Base-by-base conservation (phyloP, 306 rosid species). In the Heteromeles arbutifolia region DNA sequence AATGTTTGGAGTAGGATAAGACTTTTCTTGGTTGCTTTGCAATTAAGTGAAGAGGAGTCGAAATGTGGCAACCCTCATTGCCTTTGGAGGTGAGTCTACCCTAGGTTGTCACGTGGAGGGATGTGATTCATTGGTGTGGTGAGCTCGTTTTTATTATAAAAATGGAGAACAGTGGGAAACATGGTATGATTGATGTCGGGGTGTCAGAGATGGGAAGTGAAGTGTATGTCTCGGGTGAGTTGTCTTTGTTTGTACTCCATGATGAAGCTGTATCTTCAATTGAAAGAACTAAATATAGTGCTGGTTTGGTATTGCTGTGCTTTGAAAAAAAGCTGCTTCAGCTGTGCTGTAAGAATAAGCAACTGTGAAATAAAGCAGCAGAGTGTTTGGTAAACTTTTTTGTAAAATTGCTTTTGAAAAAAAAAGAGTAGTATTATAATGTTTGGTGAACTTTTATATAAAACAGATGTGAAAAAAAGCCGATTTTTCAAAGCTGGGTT, bases 181-280 rank as follows among this genome's bases (percentile, higher is more conserved):
- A n/a, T 6, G 29, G 29, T 57, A 57, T 57, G 29, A 22, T 57
- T 57, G 29, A 57, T 57, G 17, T 57, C 6, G 63, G 50, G 10
- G 72, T 54, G 67, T 29, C 31, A 12, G 77, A n/a, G 2, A 59
- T 39, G 43, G 43, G 43, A 39, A 39, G 43, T 39, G 43, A 39
- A 8, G 72, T 82, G 65, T 6, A 10, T 73, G 79, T 75, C 54
- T 83, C 78, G 78, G 83, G 52, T 64, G 84, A 83, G 77, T 56
- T 86, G 85, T 79, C 79, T 34, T 31, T 14, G 43, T 74, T 76
- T 54, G 41, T 9, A 1, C 11, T 39, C 43, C 43, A 3, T 34
- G 37, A 1, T 6, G 8, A 34, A 34, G 37, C 37, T 32, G 0
- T 0, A 34, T 34, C 37, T 34, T 2, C 1, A 32, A 32, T 32